Conservation (phyloP, 2,329 filamentous ascomycete genomes). For the Fusarium albidum region DNA sequence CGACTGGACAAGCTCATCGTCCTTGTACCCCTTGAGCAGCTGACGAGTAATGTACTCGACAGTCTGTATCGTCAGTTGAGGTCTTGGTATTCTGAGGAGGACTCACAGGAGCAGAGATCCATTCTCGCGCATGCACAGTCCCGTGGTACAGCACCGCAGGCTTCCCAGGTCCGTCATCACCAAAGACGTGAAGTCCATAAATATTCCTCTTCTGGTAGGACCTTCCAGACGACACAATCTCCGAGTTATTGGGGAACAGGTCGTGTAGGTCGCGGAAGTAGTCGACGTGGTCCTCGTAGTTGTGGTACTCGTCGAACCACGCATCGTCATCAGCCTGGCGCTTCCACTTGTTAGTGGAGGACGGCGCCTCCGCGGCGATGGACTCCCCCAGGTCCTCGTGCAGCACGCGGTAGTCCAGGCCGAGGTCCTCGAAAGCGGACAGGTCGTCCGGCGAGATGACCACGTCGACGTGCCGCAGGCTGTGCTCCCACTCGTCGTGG, state of each 20-base stretch:
- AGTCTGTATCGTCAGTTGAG: slow-evolving; percentile 34
- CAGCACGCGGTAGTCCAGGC: slow-evolving; percentile 42
- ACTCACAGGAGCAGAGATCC: slow-evolving; percentile 66
- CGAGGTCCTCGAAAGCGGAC: slow-evolving; percentile 40
- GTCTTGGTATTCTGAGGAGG: background rate
- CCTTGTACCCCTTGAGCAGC: slow-evolving; percentile 53
- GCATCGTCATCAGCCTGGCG: slow-evolving; percentile 43
- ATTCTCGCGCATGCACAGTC: slow-evolving; percentile 63
- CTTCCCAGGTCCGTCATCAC: slow-evolving; percentile 52
- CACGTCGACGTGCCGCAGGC: slow-evolving; percentile 41
- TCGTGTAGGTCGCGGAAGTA: slow-evolving; percentile 54
- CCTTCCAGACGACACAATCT: slow-evolving; percentile 54
- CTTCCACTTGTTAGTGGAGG: slow-evolving; percentile 27
- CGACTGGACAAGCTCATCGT: slow-evolving; percentile 46
- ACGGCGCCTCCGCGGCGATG: slow-evolving; percentile 41
- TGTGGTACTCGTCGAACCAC: slow-evolving; percentile 61
- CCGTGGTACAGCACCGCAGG: slow-evolving; percentile 59
- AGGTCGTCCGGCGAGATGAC: slow-evolving; percentile 43
- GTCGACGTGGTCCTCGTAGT: slow-evolving; percentile 57
- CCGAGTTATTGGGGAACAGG: slow-evolving; percentile 54
- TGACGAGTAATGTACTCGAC: slow-evolving; percentile 58
- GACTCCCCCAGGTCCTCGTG: slow-evolving; percentile 43
- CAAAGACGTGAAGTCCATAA: slow-evolving; percentile 63
- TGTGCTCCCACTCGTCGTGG: slow-evolving; percentile 33
- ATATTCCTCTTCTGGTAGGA: slow-evolving; percentile 61